Percentiles rank a stretch among this genome's conserved stretches.
Conservation (phyloP, 169 alveolate genomes). For the Plasmodium falciparum region DNA sequence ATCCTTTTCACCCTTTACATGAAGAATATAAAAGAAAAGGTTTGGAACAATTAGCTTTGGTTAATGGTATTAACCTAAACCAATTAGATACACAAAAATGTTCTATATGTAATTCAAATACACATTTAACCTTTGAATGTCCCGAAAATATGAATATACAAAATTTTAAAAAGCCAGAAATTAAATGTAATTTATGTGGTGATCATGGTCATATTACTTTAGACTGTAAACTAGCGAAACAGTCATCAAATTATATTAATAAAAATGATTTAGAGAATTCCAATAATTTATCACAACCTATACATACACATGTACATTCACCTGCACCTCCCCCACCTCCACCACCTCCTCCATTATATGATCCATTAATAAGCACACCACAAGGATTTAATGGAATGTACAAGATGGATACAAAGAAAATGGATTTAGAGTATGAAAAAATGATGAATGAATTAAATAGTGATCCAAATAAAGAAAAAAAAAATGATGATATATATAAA, state of each 20-base stretch:
- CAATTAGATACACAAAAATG: slow-evolving; percentile 84
- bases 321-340: slow-evolving; percentile 43
- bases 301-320: background rate
- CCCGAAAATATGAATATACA: slow-evolving; percentile 82
- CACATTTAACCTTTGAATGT: slow-evolving; percentile 89
- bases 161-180: slow-evolving; percentile 80
- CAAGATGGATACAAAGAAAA: slow-evolving; percentile 31
- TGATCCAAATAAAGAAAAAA: slow-evolving; percentile 8
- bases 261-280: slow-evolving; percentile 7
- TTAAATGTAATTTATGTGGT: slow-evolving; percentile 91
- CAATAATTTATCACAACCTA: background rate
- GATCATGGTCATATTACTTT: slow-evolving; percentile 93
- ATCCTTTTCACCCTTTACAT: slow-evolving; percentile 91
- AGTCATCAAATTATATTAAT: slow-evolving; percentile 20
- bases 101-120: slow-evolving; percentile 87
- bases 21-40: slow-evolving; percentile 91
- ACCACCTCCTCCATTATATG: background rate
- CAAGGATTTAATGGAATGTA: background rate
- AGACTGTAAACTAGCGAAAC: slow-evolving; percentile 90
- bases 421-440: slow-evolving; percentile 60
- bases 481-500: background rate
- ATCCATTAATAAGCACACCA: background rate
- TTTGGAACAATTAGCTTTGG: slow-evolving; percentile 89
- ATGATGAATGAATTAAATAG: slow-evolving; percentile 65
- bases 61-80: slow-evolving; percentile 88